Evolutionary conservation across 768 basidiomycete species (phyloP), one percentile per base, ranked within the genome.

Genomic region (Mycena galericulata): DNA sequence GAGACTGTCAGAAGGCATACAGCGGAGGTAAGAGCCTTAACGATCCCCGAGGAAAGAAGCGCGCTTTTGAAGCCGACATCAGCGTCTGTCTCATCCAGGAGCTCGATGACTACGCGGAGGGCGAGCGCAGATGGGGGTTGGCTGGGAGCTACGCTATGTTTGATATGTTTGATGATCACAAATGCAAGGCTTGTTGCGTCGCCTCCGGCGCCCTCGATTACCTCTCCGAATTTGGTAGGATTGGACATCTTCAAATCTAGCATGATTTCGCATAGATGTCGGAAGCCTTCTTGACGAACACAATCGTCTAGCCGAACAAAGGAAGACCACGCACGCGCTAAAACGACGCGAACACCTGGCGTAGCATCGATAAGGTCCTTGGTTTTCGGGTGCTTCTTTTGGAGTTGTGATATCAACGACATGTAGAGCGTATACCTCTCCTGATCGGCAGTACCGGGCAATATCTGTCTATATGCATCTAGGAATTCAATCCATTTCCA

Each of bases 401-500:
- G 46, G 2, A 60, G 58, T 12, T 29, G 26, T 20, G 27, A 20
- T 20, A 61, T 51, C 18, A 34, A 9, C 4, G 34, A 24, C 26
- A 50, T 27, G 36, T 20, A 49, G 24, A 40, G 34, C 18, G 30
- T 43, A 24, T 46, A 60, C 9, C 12, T 54, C 10, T 34, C 32
- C 15, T 22, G 34, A 15, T 15, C 38, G 22, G 45, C 22, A 1
- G 58, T 27, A 14, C 24, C 30, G 14, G 58, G 58, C 20, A 60
- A 32, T 12, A 26, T 4, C 14, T 60, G 45, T 36, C 46, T 30
- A 26, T 60, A 49, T 6, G 58, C 47, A 12, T 49, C 45, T n/a
- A 60, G 3, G 11, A 47, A 60, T 0, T 47, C 0, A 12, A 60
- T 60, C 58, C 58, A 60, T 18, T 30, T 11, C 58, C 58, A 60